phyloP scores from a whole-genome alignment of 768 basidiomycete genomes.

The Russula sp. region DNA sequence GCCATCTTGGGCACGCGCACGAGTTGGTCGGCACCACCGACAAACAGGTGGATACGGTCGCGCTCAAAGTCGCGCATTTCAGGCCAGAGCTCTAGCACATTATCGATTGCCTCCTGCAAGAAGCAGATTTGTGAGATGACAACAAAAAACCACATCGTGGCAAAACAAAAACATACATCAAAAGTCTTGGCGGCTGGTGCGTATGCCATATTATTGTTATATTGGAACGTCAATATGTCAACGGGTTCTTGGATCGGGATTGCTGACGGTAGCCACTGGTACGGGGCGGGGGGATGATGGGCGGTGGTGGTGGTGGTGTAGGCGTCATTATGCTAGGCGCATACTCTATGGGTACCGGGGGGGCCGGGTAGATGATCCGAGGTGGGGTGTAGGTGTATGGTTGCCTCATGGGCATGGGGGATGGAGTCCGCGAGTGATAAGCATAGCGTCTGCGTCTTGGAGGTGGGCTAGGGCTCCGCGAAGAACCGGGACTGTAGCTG shows the following conservation, averaged over 20 bases:
- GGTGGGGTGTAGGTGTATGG: background rate
- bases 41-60: slow-evolving; percentile 18
- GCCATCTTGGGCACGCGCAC: slow-evolving; percentile 26
- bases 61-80: slow-evolving; percentile 11
- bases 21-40: slow-evolving; percentile 15
- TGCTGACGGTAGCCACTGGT: too few species aligned
- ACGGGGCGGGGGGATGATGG: too few species aligned
- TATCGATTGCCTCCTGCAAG: slow-evolving; percentile 24
- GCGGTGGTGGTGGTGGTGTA: too few species aligned
- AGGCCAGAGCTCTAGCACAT: slow-evolving; percentile 21
- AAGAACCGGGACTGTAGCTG: background rate
- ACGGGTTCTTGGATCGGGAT: background rate
- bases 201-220: slow-evolving; percentile 26
- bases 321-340: too few species aligned
- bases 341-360: background rate
- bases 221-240: slow-evolving; percentile 25
- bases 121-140: background rate
- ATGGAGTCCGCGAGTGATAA: background rate
- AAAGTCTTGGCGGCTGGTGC: slow-evolving; percentile 25
- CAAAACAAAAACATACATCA: slow-evolving; percentile 12
- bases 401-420: background rate
- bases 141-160: background rate
- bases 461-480: background rate
- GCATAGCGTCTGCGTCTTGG: background rate
- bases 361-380: background rate